A percentile compares a stretch with the other conserved stretches of the same genome.
phyloP scores from a whole-genome alignment of 2,329 filamentous ascomycete species.

The Epichloe glyceriae region DNA sequence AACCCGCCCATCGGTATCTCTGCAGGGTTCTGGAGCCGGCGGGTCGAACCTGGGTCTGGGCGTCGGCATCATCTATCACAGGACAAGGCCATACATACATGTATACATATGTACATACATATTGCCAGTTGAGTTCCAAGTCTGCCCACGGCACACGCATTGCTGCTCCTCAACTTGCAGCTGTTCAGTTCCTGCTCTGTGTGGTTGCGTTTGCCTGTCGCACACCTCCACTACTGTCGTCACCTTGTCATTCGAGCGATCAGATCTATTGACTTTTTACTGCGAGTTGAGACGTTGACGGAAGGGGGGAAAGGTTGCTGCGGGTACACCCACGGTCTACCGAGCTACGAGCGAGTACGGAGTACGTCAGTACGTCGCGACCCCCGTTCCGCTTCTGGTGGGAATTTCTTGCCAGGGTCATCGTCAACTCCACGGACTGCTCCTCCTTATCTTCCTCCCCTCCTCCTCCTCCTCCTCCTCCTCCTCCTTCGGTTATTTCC shows the following conservation, averaged over 20 bases:
- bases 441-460: not conserved
- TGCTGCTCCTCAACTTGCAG: not conserved
- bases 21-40: not conserved
- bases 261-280: not conserved
- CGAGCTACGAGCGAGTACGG: not conserved
- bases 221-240: not conserved
- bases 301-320: not conserved
- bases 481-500: not conserved
- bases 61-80: not conserved
- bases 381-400: conserved; percentile 4
- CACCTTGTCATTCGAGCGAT: not conserved
- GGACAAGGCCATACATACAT: not conserved
- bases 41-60: not conserved
- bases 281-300: not conserved
- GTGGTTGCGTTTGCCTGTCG: not conserved
- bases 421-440: conserved; percentile 4
- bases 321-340: not conserved
- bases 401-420: conserved; percentile 4
- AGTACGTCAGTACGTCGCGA: not conserved
- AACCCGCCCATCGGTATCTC: conserved; percentile 3
- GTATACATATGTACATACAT: not conserved
- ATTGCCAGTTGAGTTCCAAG: not conserved
- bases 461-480: not conserved
- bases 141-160: not conserved
- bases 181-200: not conserved